Conservation (phyloP, 176 grass and related monocot genomes). For the Zea luxurians region DNA sequence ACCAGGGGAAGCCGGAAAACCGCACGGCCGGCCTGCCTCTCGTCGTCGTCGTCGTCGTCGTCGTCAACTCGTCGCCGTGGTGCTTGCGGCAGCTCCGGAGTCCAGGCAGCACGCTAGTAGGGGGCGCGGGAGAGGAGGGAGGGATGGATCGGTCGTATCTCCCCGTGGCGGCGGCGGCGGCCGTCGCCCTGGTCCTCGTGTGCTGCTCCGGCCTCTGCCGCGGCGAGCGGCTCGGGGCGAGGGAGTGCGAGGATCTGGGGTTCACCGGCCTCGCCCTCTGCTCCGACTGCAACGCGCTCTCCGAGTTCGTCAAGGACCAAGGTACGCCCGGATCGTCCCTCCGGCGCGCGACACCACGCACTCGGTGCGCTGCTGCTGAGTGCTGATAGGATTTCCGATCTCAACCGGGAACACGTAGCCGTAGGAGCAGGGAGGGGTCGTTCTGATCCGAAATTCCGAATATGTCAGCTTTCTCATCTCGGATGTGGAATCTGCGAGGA, state of each 20-base stretch:
- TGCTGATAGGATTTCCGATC: slow-evolving; percentile 5
- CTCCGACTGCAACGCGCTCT: slow-evolving; percentile 87
- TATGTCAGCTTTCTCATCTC: not conserved
- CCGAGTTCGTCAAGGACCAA: slow-evolving; percentile 86
- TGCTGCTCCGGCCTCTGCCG: slow-evolving; percentile 31
- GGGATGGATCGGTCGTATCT: slow-evolving; percentile 40
- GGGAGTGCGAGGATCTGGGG: slow-evolving; percentile 86
- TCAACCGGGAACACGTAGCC: not conserved
- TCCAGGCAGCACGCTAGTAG: not conserved
- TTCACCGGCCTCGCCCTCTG: slow-evolving; percentile 98
- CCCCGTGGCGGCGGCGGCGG: not conserved
- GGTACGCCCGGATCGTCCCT: slow-evolving; percentile 25
- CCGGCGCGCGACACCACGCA: not conserved
- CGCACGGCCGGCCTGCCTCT: slow-evolving; percentile 9
- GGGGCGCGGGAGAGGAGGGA: not conserved
- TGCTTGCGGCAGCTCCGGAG: slow-evolving; percentile 4
- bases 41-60: not conserved
- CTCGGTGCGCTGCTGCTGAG: not conserved
- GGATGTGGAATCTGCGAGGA: not conserved
- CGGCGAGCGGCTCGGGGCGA: slow-evolving; percentile 52
- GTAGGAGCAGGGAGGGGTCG: not conserved
- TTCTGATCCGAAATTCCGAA: not conserved
- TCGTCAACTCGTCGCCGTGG: not conserved
- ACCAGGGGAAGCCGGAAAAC: not conserved
- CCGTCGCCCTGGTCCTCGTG: slow-evolving; percentile 15